Conservation (phyloP, 176 grass and related monocot species). For the Olyra latifolia region DNA sequence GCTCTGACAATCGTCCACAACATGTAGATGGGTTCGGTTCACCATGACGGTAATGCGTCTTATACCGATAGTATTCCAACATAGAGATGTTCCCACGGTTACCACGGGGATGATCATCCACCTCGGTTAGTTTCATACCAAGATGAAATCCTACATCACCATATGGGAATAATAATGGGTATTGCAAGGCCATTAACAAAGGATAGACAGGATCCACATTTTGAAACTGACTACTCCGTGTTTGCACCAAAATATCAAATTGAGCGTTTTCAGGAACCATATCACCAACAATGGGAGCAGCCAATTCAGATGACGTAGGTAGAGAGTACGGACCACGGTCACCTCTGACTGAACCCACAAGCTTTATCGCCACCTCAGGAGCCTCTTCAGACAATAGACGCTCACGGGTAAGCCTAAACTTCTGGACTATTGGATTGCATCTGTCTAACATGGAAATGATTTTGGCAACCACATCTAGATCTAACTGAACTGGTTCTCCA, state of each 20-base stretch:
- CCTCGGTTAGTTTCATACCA: neutral
- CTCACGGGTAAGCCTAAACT: neutral
- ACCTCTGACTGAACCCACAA: neutral
- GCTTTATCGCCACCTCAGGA: neutral
- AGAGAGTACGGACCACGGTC: rapidly evolving
- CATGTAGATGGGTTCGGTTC: no score
- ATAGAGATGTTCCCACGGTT: no score
- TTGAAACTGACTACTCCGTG: no score
- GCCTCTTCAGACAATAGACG: rapidly evolving
- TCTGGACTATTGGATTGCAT: neutral
- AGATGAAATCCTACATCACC: neutral
- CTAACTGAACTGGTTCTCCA: no score
- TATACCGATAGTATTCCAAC: no score
- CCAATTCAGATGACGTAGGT: rapidly evolving
- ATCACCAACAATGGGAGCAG: neutral
- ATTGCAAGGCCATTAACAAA: neutral
- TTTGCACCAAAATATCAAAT: neutral
- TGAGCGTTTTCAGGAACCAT: neutral
- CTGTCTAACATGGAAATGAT: neutral
- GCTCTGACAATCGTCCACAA: neutral
- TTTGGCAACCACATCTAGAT: rapidly evolving
- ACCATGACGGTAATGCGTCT: rapidly evolving
- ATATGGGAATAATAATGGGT: neutral
- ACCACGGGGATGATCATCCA: no score
- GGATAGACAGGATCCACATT: neutral